phyloP scores from a whole-genome alignment of 2,329 filamentous ascomycete genomes.

The Trichoderma sp. region DNA sequence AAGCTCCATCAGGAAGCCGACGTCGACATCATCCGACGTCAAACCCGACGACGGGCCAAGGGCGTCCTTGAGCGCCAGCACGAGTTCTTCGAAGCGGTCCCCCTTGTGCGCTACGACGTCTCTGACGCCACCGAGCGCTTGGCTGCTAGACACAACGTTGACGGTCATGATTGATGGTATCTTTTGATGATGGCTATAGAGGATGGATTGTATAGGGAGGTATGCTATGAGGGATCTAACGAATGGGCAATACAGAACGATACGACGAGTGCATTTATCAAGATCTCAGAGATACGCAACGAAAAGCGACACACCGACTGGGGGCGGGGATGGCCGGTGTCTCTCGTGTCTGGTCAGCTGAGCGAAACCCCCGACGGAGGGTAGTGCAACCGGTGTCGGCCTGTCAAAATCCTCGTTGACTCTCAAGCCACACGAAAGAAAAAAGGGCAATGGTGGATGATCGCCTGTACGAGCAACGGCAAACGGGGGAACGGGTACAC shows the following conservation, averaged over 20 bases:
- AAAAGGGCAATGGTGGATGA: background rate
- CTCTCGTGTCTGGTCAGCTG: slow-evolving; percentile 25
- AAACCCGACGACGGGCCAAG: slow-evolving; percentile 80
- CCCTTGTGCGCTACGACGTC: slow-evolving; percentile 24
- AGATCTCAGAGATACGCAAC: background rate
- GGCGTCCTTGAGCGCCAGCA: slow-evolving; percentile 67
- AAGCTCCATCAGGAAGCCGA: slow-evolving; percentile 64
- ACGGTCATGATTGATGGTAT: slow-evolving; percentile 35
- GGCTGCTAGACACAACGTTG: slow-evolving; percentile 31
- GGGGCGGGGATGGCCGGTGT: slow-evolving; percentile 27
- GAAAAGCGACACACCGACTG: slow-evolving; percentile 30
- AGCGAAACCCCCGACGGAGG: slow-evolving; percentile 14
- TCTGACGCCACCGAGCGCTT: slow-evolving; percentile 22
- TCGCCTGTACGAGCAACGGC: slow-evolving; percentile 19
- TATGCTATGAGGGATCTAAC: slow-evolving; percentile 11
- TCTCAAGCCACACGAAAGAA: background rate
- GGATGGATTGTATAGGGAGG: background rate
- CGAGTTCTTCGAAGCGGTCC: slow-evolving; percentile 64
- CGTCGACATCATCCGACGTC: slow-evolving; percentile 77
- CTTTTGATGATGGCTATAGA: slow-evolving; percentile 20
- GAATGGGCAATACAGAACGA: background rate
- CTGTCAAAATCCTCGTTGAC: slow-evolving; percentile 20
- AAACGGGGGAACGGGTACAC: slow-evolving; percentile 19
- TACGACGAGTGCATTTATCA: background rate
- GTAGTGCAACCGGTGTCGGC: slow-evolving; percentile 18